A percentile compares a stretch with the other conserved stretches of the same genome.
phyloP scores from a whole-genome alignment of 202 grass and related monocot genomes.

The Schoenoplectus triqueter region DNA sequence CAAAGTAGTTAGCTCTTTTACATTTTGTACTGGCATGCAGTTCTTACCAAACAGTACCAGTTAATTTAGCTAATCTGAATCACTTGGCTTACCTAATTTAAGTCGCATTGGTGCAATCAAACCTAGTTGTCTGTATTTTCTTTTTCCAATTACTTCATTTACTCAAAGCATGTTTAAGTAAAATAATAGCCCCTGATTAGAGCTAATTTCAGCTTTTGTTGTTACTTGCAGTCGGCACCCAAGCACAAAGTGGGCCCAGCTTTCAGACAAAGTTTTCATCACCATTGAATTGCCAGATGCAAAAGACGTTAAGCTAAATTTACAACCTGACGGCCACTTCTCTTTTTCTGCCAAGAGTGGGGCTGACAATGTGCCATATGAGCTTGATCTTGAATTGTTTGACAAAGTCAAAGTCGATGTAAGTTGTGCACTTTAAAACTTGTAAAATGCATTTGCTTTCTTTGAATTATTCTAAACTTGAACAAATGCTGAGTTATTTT shows the following conservation, averaged over 20 bases:
- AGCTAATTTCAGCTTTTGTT: neutral
- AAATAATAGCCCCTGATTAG: neutral
- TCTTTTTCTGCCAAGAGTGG: slow-evolving; percentile 65
- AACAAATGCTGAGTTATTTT: neutral
- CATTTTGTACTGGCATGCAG: neutral
- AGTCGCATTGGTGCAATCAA: neutral
- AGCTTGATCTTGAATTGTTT: slow-evolving; percentile 80
- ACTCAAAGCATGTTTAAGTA: neutral
- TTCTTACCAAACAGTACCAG: neutral
- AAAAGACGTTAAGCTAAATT: slow-evolving; percentile 84
- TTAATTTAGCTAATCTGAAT: neutral
- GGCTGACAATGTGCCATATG: slow-evolving; percentile 56
- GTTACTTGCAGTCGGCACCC: slow-evolving; percentile 70
- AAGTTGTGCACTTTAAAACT: slow-evolving; percentile 14
- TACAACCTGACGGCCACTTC: slow-evolving; percentile 81
- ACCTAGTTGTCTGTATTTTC: neutral
- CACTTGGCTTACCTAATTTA: neutral
- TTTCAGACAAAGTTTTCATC: slow-evolving; percentile 70
- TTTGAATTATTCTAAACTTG: neutral
- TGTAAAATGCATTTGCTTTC: neutral
- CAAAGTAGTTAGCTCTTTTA: neutral
- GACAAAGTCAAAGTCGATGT: slow-evolving; percentile 82
- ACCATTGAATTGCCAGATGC: slow-evolving; percentile 81
- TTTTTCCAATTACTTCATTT: neutral
- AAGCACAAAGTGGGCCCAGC: slow-evolving; percentile 86